A percentile compares a stretch with the other conserved stretches of the same genome.
Conservation (phyloP, 352 stramenopile genomes). For the Salisapilia sapeloensis region DNA sequence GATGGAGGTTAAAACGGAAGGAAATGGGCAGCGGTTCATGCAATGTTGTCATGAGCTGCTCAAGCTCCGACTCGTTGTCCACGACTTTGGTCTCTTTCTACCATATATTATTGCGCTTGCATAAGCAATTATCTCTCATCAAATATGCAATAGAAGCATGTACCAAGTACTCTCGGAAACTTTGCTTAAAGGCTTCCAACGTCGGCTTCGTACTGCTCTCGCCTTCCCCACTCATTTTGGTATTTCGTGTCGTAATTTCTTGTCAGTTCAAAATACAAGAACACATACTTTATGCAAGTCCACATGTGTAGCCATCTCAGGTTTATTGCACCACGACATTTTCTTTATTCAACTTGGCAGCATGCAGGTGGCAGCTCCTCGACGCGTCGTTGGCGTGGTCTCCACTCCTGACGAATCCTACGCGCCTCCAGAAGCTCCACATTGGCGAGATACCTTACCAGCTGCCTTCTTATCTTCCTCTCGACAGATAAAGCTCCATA, state of each 20-base stretch:
- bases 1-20: conserved; percentile 70
- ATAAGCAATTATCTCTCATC: neutral
- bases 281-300: neutral
- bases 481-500: conserved; percentile 34
- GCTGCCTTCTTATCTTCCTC: conserved; percentile 4
- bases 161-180: conserved; percentile 66
- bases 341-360: no score
- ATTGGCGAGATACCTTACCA: no score
- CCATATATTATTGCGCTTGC: no score
- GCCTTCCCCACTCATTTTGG: neutral
- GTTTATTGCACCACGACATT: no score
- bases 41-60: conserved; percentile 49
- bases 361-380: no score
- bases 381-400: no score
- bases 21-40: conserved; percentile 63
- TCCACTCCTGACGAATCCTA: no score
- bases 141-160: conserved; percentile 9
- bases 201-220: conserved; percentile 21
- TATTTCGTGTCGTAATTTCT: neutral
- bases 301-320: no score
- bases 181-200: conserved; percentile 65
- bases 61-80: conserved; percentile 22
- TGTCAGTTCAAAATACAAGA: neutral
- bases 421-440: no score
- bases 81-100: conserved; percentile 50